Conservation (phyloP, 192 early-diverging fungal species). For the Lunasporangiospora selenospora region DNA sequence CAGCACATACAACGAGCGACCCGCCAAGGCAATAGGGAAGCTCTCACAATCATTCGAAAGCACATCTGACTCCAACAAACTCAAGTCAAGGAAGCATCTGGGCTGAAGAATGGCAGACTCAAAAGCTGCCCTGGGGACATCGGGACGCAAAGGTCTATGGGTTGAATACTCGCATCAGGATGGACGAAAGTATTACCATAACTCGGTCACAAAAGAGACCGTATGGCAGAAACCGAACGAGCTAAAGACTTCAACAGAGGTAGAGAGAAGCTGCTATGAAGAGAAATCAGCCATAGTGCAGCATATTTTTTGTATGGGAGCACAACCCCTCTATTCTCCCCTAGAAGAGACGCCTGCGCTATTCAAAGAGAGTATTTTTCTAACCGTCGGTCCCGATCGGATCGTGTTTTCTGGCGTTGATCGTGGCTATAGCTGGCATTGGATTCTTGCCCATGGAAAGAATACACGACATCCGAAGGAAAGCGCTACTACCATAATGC, state of each 20-base stretch:
- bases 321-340: no score
- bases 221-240: constrained; percentile 97
- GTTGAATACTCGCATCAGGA: constrained; percentile 78
- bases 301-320: no score
- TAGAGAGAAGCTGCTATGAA: no score
- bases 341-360: no score
- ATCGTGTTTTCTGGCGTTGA: neutral
- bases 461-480: constrained; percentile 77
- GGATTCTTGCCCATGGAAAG: constrained; percentile 79
- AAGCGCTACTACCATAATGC: constrained; percentile 89
- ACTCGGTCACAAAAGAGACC: constrained; percentile 75
- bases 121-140: neutral
- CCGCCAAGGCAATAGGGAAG: no score
- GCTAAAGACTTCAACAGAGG: constrained; percentile 80
- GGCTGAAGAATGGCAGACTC: constrained; percentile 14
- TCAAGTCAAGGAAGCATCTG: constrained; percentile 2
- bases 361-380: no score
- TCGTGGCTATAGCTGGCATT: constrained; percentile 58
- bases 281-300: no score
- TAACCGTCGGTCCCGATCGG: neutral
- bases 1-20: no score
- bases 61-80: no score
- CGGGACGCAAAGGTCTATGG: constrained; percentile 61
- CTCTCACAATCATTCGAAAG: no score
- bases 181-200: constrained; percentile 88